Evolutionary conservation across 495 filamentous ascomycete genomes (phyloP).

Genomic region (Halenospora varia): DNA sequence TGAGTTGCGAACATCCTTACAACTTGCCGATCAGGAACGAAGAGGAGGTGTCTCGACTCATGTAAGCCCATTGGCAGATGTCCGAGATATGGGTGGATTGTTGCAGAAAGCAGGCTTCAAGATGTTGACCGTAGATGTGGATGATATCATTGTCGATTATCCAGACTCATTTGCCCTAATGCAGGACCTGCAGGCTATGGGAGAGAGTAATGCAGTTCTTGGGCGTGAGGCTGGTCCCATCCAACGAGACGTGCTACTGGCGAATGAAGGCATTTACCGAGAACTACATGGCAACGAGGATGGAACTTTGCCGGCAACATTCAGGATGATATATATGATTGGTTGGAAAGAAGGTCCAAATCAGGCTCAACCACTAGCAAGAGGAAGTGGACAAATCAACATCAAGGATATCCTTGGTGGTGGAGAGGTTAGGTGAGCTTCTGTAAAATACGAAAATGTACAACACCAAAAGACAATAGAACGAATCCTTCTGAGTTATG

Average conservation of each 20-base stretch:
- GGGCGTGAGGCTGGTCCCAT: constrained; percentile 74
- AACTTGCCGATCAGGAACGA: constrained; percentile 86
- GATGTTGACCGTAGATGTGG: constrained; percentile 94
- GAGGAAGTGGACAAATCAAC: constrained; percentile 79
- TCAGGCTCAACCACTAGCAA: constrained; percentile 71
- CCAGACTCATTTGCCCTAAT: constrained; percentile 91
- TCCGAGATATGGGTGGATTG: constrained; percentile 84
- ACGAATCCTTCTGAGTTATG: no score
- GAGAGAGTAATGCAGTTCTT: constrained; percentile 81
- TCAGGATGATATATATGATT: constrained; percentile 93
- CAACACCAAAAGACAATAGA: no score
- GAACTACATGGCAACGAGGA: constrained; percentile 71
- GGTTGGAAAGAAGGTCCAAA: constrained; percentile 87
- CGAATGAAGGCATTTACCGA: constrained; percentile 84
- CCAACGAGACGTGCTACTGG: constrained; percentile 77
- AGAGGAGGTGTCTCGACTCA: constrained; percentile 84
- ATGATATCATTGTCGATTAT: constrained; percentile 94
- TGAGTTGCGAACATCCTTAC: constrained; percentile 90
- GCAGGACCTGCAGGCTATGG: constrained; percentile 92
- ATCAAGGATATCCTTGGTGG: constrained; percentile 77
- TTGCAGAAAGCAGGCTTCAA: constrained; percentile 86
- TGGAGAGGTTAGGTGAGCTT: constrained; percentile 36
- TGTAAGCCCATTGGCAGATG: constrained; percentile 86
- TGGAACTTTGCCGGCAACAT: constrained; percentile 76
- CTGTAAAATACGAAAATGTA: constrained; percentile 25